These are phyloP conservation scores for Rubus parviflorus DNA, from an alignment of 306 rosid species.

Conservation along the genomic window DNA sequence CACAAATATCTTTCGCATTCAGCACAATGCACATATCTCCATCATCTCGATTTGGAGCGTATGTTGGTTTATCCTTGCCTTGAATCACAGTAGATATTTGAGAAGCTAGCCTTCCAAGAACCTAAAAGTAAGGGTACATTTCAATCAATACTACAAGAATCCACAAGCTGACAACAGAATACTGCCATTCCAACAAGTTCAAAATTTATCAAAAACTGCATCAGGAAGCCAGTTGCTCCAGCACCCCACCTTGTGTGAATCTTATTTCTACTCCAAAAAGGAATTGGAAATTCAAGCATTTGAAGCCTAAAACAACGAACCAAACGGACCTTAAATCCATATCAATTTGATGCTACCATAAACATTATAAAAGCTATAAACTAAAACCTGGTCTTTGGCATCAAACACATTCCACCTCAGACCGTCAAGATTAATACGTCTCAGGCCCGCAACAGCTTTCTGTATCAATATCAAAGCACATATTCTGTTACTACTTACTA, in stretches of 20 bases:
- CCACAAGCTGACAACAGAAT: slow-evolving; percentile 1
- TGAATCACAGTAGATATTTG: slow-evolving; percentile 89
- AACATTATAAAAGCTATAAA: neutral
- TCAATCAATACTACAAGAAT: slow-evolving; percentile 23
- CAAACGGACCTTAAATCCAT: neutral
- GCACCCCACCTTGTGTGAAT: neutral
- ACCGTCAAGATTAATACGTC: slow-evolving; percentile 84
- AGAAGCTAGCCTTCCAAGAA: slow-evolving; percentile 96
- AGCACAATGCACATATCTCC: slow-evolving; percentile 97
- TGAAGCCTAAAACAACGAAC: neutral
- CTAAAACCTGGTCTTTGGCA: slow-evolving; percentile 83
- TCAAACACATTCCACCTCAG: slow-evolving; percentile 90
- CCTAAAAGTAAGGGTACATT: slow-evolving; percentile 33
- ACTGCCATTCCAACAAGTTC: neutral
- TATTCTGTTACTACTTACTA: neutral
- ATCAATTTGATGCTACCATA: neutral
- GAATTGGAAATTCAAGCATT: neutral
- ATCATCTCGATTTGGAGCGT: slow-evolving; percentile 84
- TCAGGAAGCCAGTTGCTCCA: neutral
- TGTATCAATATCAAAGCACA: slow-evolving; percentile 24
- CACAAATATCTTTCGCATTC: slow-evolving; percentile 84
- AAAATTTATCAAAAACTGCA: neutral
- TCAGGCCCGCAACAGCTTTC: slow-evolving; percentile 91
- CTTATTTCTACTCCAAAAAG: neutral
- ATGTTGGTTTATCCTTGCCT: slow-evolving; percentile 95